These are phyloP conservation scores for Turritis glabra DNA, from an alignment of 345 rosid genomes.

Conservation along the genomic window DNA sequence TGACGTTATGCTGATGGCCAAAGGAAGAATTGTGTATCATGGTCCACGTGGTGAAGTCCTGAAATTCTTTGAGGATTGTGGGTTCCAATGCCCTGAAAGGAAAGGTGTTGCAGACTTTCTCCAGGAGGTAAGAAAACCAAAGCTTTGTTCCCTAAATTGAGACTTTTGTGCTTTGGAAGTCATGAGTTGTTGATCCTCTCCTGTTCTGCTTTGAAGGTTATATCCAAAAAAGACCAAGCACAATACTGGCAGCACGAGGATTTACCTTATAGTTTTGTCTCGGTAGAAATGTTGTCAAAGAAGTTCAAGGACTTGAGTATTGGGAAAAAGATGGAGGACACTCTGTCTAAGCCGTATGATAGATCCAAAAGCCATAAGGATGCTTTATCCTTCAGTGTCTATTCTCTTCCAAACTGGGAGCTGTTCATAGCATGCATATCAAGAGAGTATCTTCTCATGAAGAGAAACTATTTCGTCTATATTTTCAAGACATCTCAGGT, in stretches of 20 bases:
- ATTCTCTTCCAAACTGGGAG: constrained; percentile 62
- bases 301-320: constrained; percentile 66
- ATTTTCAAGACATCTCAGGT: constrained; percentile 58
- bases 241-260: constrained; percentile 73
- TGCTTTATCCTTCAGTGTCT: constrained; percentile 66
- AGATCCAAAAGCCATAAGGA: constrained; percentile 73
- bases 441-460: constrained; percentile 81
- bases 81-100: constrained; percentile 76
- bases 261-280: constrained; percentile 57
- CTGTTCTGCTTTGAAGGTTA: constrained; percentile 40
- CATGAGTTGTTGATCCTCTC: constrained; percentile 16
- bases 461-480: constrained; percentile 84
- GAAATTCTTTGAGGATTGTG: constrained; percentile 64
- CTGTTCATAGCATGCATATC: constrained; percentile 71
- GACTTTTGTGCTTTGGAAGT: neutral
- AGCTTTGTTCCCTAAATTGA: neutral
- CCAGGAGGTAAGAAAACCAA: constrained; percentile 57
- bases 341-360: constrained; percentile 70
- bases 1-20: constrained; percentile 70
- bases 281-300: constrained; percentile 61
- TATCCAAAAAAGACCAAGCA: constrained; percentile 82
- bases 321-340: constrained; percentile 63
- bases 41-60: constrained; percentile 68
- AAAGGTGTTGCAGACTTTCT: constrained; percentile 85
- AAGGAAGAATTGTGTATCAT: constrained; percentile 73